These are phyloP conservation scores for Clonostachys byssicola DNA, from an alignment of 2,329 filamentous ascomycete species.

Conservation along the genomic window DNA sequence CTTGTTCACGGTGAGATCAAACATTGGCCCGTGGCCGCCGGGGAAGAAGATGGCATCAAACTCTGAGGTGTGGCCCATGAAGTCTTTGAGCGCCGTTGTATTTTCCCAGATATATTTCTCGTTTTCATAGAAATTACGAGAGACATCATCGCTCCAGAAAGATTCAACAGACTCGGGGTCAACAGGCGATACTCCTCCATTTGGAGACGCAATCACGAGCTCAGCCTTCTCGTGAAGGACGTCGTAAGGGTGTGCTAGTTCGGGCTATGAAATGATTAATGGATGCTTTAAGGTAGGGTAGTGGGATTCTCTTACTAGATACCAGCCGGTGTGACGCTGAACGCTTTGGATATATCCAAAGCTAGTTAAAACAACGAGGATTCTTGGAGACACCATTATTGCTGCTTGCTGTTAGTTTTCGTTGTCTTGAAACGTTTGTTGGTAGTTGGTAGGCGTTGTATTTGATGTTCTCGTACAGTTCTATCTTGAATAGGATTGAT, in stretches of 20 bases:
- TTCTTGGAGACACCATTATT: constrained; percentile 46
- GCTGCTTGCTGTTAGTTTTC: not conserved
- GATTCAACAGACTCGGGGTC: constrained; percentile 53
- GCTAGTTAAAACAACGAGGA: constrained; percentile 70
- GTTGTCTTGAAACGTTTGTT: no score
- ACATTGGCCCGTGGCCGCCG: constrained; percentile 62
- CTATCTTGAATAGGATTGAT: no score
- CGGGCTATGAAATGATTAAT: constrained; percentile 32
- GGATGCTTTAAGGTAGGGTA: not conserved
- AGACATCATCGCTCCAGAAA: constrained; percentile 48
- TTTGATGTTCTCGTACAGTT: no score
- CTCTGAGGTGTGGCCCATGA: constrained; percentile 51
- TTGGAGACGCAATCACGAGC: constrained; percentile 56
- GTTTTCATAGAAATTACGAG: constrained; percentile 48
- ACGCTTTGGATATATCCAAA: constrained; percentile 41
- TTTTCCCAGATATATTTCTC: constrained; percentile 59
- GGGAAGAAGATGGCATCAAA: constrained; percentile 60
- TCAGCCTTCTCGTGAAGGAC: constrained; percentile 49
- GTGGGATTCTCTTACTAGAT: constrained; percentile 43
- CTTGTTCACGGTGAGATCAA: constrained; percentile 55
- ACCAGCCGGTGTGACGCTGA: constrained; percentile 64
- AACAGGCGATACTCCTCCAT: constrained; percentile 57
- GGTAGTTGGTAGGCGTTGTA: no score
- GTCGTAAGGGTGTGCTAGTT: constrained; percentile 62
- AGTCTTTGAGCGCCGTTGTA: constrained; percentile 52